Conservation (phyloP, 2,329 filamentous ascomycete genomes). For the Thelonectria olida region DNA sequence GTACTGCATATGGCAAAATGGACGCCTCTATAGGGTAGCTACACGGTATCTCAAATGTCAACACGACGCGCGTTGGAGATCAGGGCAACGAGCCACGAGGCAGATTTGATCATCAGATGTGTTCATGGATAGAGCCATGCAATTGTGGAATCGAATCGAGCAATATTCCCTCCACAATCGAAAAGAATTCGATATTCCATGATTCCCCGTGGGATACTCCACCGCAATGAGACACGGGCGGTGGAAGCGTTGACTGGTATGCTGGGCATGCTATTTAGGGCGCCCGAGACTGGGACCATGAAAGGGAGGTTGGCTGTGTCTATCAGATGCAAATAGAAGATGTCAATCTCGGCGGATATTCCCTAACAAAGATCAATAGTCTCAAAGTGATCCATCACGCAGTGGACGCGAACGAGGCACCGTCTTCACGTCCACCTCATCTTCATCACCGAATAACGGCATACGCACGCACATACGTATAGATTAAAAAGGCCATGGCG, state of each 20-base stretch:
- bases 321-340: neutral
- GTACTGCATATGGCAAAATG: too few relatives aligned
- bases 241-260: slow-evolving; percentile 15
- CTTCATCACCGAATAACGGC: neutral
- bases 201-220: neutral
- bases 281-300: neutral
- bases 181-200: neutral
- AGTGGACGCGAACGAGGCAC: too few relatives aligned
- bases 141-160: neutral
- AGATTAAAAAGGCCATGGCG: slow-evolving; percentile 4
- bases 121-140: neutral
- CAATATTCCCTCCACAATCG: neutral
- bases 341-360: neutral
- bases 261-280: slow-evolving; percentile 15
- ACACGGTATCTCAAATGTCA: too few relatives aligned
- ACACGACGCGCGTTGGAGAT: neutral
- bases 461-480: neutral
- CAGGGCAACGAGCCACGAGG: neutral
- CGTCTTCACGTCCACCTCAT: neutral
- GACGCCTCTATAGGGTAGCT: too few relatives aligned
- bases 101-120: too few relatives aligned
- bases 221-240: slow-evolving; percentile 16
- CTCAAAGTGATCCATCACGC: too few relatives aligned
- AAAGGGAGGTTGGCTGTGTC: neutral
- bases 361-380: neutral